Conservation (phyloP, 140 eudicot genomes). For the Flaveria floridana region DNA sequence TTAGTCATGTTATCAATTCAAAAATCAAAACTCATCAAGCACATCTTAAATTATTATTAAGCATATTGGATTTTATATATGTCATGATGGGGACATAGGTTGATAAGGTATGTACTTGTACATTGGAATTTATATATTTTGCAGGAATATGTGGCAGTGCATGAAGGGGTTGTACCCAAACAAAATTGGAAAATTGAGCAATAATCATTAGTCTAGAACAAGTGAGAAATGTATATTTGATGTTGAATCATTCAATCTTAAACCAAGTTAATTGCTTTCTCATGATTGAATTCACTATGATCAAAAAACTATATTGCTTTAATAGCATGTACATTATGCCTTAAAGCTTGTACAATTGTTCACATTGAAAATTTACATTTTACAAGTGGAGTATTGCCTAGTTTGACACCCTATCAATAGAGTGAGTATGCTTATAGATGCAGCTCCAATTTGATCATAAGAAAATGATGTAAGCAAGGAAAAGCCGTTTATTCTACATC, state of each 20-base stretch:
- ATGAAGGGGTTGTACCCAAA: conserved; percentile 51
- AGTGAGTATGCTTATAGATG: conserved; percentile 19
- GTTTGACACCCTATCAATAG: conserved; percentile 18
- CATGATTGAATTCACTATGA: background rate
- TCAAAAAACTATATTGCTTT: background rate
- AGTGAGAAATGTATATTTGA: conserved; percentile 38
- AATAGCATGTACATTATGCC: background rate
- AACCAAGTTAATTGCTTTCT: conserved; percentile 19
- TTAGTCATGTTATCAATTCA: too few relatives aligned
- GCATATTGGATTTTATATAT: background rate
- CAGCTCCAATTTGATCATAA: conserved; percentile 38
- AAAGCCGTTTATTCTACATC: conserved; percentile 6
- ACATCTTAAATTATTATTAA: too few relatives aligned
- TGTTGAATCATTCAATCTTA: conserved; percentile 21
- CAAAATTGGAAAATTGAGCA: conserved; percentile 57
- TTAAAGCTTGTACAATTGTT: background rate
- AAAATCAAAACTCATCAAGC: too few relatives aligned
- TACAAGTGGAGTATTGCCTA: background rate
- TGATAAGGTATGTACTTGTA: conserved; percentile 6
- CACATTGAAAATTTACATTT: background rate
- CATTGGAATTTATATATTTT: conserved; percentile 24
- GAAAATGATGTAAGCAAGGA: conserved; percentile 25
- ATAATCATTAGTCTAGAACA: conserved; percentile 38
- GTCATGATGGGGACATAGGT: background rate
- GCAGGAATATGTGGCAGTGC: conserved; percentile 60